Base-by-base conservation (phyloP, 345 rosid species). In the Salix viminalis region DNA sequence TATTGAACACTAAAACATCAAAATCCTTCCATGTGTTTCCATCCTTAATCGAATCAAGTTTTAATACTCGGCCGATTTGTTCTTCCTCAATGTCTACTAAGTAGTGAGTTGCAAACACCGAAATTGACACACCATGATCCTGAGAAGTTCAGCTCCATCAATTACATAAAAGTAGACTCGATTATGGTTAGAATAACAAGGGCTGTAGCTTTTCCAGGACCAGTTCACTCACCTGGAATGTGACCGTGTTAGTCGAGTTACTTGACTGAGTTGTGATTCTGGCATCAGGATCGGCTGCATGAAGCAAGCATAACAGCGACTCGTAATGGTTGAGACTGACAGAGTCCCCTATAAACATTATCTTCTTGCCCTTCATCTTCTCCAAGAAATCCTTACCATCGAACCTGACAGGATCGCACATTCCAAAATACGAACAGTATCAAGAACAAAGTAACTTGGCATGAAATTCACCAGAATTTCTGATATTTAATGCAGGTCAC, bases 331-430 rank as follows among this genome's bases (percentile, higher is more conserved):
- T 87, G 21, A 83, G 76, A 77, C 96, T 91, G 0, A 91, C 23
- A 0, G 96, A 91, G 81, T 91, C 96, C 19, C 96, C 93, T 23
- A 89, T 54, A 30, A 84, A 89, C 93, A 88, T 88, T 0, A 91
- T 83, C 81, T 79, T 85, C 83, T 91, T 89, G 2, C 90, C 91
- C 41, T 48, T 52, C 7, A 78, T 66, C 32, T 76, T 87, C 79
- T 56, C 46, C 34, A 91, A 64, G 48, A 89, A 88, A 32, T 77
- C 82, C 70, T 46, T n/a, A 7, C 84, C 96, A 69, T 88, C 82
- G 44, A 89, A 89, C 80, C 96, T 91, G 86, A 64, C 62, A 68
- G 21, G 58, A 6, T 52, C 19, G 19, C 58, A 52, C 3, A 52
- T 52, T 18, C 23, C 58, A 52, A 52, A 52, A 52, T 19, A 52